These are phyloP conservation scores for Rhamnella rubrinervis DNA, from an alignment of 331 rosid species.

Conservation along the genomic window DNA sequence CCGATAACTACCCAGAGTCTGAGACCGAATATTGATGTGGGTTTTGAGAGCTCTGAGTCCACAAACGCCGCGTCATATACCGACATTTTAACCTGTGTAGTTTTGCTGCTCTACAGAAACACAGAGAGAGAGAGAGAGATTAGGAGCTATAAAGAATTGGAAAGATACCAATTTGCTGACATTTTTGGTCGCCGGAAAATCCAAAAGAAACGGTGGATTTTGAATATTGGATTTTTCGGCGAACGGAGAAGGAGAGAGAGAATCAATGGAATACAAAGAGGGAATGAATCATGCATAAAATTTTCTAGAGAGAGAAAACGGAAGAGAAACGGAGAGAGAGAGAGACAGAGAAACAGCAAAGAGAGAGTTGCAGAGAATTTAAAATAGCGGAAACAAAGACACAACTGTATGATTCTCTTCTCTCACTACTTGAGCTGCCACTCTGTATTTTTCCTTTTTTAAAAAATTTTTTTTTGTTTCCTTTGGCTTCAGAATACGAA, in stretches of 20 bases:
- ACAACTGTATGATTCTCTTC: not conserved
- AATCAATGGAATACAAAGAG: not conserved
- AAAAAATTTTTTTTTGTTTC: too few relatives aligned
- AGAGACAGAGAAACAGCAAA: not conserved
- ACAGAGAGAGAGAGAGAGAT: not conserved
- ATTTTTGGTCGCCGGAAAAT: slow-evolving; percentile 29
- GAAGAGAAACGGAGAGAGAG: not conserved
- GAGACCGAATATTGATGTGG: slow-evolving; percentile 87
- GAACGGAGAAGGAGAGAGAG: not conserved
- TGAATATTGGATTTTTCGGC: slow-evolving; percentile 8
- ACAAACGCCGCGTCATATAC: slow-evolving; percentile 78
- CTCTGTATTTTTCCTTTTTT: not conserved
- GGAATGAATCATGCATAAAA: not conserved
- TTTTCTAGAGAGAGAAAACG: not conserved
- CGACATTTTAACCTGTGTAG: slow-evolving; percentile 43
- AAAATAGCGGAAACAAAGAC: not conserved
- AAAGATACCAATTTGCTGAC: slow-evolving; percentile 11
- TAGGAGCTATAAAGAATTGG: not conserved
- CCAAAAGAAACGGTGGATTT: not conserved
- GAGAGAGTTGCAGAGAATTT: slow-evolving; percentile 2
- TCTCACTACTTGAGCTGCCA: not conserved
- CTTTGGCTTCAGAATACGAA: not conserved
- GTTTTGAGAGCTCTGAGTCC: slow-evolving; percentile 67
- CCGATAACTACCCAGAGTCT: slow-evolving; percentile 94
- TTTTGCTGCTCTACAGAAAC: not conserved